Evolutionary conservation across 805 yeast genomes (phyloP).

Genomic region (Saturnispora dispora): DNA sequence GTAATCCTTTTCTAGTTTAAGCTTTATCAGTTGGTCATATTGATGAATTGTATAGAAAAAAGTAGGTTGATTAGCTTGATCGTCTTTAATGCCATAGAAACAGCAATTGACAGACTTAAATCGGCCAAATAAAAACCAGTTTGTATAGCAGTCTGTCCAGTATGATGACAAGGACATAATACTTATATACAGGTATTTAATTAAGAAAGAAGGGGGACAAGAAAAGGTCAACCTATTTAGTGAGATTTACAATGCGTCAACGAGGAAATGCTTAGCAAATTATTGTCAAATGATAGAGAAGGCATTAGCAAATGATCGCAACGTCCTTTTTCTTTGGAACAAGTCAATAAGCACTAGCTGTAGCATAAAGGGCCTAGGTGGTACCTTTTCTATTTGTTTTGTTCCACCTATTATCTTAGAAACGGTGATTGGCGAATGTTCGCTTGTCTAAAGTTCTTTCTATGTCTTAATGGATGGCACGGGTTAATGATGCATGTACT

Average conservation of each 20-base stretch:
- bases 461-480: too few species aligned
- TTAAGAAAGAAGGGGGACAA: background rate
- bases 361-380: too few species aligned
- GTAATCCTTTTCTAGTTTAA: constrained; percentile 22
- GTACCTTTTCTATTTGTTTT: too few species aligned
- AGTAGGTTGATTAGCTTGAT: constrained; percentile 9
- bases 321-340: background rate
- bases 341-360: background rate
- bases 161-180: background rate
- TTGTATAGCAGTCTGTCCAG: constrained; percentile 2
- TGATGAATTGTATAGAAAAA: constrained; percentile 19
- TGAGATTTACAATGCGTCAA: background rate
- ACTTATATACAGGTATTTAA: background rate
- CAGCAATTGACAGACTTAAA: constrained; percentile 20
- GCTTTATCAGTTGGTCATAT: constrained; percentile 22
- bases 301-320: background rate
- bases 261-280: background rate
- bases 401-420: too few species aligned
- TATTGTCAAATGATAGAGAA: background rate
- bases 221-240: background rate
- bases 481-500: too few species aligned
- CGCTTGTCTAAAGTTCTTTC: too few species aligned
- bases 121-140: constrained; percentile 4
- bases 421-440: too few species aligned
- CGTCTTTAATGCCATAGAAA: constrained; percentile 22